Evolutionary conservation across 805 yeast genomes (phyloP).

Genomic region (Cyberlindnera meyerae): DNA sequence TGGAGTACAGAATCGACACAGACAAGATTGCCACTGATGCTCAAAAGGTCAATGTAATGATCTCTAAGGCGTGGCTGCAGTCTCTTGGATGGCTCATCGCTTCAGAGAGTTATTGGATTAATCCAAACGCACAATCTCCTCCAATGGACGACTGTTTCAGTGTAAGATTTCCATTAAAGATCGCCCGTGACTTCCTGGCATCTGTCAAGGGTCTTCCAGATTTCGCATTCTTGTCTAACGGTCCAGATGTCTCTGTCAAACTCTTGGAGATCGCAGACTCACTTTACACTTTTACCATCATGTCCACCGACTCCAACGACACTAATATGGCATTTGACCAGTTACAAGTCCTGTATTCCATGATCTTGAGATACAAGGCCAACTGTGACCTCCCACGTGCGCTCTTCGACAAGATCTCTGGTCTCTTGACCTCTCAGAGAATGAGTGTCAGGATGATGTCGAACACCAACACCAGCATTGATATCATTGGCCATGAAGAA

Average conservation of each 20-base stretch:
- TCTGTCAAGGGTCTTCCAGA: constrained; percentile 17
- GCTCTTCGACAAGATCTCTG: constrained; percentile 14
- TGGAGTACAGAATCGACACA: constrained; percentile 12
- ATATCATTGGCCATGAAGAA: no score
- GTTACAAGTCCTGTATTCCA: constrained; percentile 14
- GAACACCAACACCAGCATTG: no score
- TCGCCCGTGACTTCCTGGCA: constrained; percentile 18
- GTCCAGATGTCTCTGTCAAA: constrained; percentile 23
- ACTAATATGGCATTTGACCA: constrained; percentile 16
- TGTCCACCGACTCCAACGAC: constrained; percentile 14
- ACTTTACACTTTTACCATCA: constrained; percentile 15
- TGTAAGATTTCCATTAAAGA: constrained; percentile 19
- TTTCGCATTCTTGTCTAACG: constrained; percentile 24
- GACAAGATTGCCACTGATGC: constrained; percentile 16
- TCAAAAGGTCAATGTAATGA: constrained; percentile 20
- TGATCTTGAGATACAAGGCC: constrained; percentile 19
- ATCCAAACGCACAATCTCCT: constrained; percentile 9
- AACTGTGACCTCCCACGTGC: constrained; percentile 19
- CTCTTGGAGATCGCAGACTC: constrained; percentile 24
- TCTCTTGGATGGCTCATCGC: constrained; percentile 24
- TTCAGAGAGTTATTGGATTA: constrained; percentile 17
- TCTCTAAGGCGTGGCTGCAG: constrained; percentile 24
- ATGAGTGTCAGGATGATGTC: constrained; percentile 7
- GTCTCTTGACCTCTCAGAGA: constrained; percentile 13
- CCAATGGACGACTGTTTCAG: constrained; percentile 18